Evolutionary conservation across 208 protist species (phyloP), one percentile per base, ranked within the genome.

Genomic region (Crithidia sp.): DNA sequence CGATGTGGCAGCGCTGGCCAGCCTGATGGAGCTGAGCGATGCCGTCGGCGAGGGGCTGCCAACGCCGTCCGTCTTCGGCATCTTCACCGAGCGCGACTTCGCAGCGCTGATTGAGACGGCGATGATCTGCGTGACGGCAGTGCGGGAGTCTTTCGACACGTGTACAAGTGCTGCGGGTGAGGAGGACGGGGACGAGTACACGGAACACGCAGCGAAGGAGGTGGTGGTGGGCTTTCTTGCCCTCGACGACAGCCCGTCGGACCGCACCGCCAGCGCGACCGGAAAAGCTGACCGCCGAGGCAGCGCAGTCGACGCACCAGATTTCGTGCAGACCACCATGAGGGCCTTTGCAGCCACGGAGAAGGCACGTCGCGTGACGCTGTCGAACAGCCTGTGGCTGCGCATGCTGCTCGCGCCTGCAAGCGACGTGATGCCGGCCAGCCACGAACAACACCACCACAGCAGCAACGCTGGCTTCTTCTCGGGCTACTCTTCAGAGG

Each of bases 341-440:
- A 53, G 53, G 14, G 52, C 65, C 37, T 16, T n/a, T 10, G 41
- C 41, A 3, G 53, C 65, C 13, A 40, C 44, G 2, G 64, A 77
- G 63, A 73, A 41, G 43, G 47, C 58, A 2, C 17, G 13, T 2
- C 61, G 67, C 41, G 74, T 70, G n/a, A 74, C 67, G 10, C 47
- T 70, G 55, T 37, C 37, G 64, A 94, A 94, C 69, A 94, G 88
- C 19, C 61, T 93, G 64, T 94, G 89, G 89, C 65, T 94, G 39
- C 89, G 85, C 65, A 81, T 88, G 71, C 68, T 92, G 9, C 50
- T 94, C 56, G 73, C 78, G 10, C 85, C 87, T 0, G 65, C 77
- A 19, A 81, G 67, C 66, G 16, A 72, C 37, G 59, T 77, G 28
- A 28, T 28, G 28, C 28, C 28, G 28, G 28, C 28, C 28, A 28